A percentile compares a stretch with the other conserved stretches of the same genome.
These are phyloP conservation scores for Pholiota conissans DNA, from an alignment of 768 basidiomycete genomes.

Conservation along the genomic window DNA sequence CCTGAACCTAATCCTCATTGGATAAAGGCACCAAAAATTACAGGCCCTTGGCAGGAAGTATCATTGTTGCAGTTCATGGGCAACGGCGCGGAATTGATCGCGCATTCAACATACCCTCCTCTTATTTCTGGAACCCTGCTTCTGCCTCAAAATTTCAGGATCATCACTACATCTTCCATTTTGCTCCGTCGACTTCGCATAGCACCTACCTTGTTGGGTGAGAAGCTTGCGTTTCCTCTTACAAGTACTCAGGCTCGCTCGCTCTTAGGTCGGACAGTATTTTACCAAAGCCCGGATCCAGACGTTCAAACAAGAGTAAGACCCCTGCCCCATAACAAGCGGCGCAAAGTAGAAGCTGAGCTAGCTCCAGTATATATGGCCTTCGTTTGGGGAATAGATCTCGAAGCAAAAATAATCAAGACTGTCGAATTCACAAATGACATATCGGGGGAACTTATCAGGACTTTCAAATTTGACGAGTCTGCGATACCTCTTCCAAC, in stretches of 20 bases:
- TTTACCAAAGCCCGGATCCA: neutral
- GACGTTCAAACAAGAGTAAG: neutral
- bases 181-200: neutral
- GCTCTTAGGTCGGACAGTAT: neutral
- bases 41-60: neutral
- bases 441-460: neutral
- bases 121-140: neutral
- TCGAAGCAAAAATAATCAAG: neutral
- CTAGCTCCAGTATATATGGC: slow-evolving; percentile 1
- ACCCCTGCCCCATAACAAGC: neutral
- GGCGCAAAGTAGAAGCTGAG: neutral
- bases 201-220: neutral
- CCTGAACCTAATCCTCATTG: neutral
- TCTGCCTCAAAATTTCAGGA: neutral
- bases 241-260: neutral
- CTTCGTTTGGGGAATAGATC: slow-evolving; percentile 2
- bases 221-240: neutral
- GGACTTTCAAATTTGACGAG: slow-evolving; percentile 1
- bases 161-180: neutral
- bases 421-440: neutral
- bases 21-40: neutral
- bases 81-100: neutral
- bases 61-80: neutral
- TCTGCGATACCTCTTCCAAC: neutral
- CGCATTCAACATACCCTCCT: slow-evolving; percentile 1